Conservation (phyloP, 2,329 filamentous ascomycete genomes). For the Colletotrichum sp. region DNA sequence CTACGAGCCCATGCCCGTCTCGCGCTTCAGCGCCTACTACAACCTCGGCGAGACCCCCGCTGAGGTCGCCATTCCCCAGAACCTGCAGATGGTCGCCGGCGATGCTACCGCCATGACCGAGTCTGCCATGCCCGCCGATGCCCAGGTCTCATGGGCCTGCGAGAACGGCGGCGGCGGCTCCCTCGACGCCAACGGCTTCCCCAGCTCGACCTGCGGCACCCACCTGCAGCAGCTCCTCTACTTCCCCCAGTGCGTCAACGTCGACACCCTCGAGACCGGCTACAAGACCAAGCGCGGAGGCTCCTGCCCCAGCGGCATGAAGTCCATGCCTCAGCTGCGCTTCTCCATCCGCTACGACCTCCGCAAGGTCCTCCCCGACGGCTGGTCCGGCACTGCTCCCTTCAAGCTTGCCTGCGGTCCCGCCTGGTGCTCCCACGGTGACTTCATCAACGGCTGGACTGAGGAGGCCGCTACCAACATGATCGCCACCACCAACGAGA, state of each 20-base stretch:
- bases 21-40: slow-evolving; percentile 53
- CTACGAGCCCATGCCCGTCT: slow-evolving; percentile 35
- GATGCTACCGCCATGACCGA: slow-evolving; percentile 46
- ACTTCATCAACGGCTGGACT: slow-evolving; percentile 56
- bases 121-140: slow-evolving; percentile 28
- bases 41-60: slow-evolving; percentile 40
- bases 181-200: slow-evolving; percentile 68
- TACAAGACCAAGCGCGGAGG: slow-evolving; percentile 32
- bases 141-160: slow-evolving; percentile 31
- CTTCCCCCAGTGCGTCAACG: slow-evolving; percentile 29
- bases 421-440: slow-evolving; percentile 49
- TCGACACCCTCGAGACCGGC: slow-evolving; percentile 26
- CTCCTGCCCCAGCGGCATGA: slow-evolving; percentile 48
- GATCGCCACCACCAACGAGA: slow-evolving; percentile 38
- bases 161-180: slow-evolving; percentile 30
- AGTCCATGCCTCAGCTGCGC: slow-evolving; percentile 50
- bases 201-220: slow-evolving; percentile 69
- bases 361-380: slow-evolving; percentile 44
- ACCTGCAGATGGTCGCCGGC: slow-evolving; percentile 46
- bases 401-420: slow-evolving; percentile 46
- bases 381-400: slow-evolving; percentile 48
- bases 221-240: slow-evolving; percentile 57
- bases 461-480: slow-evolving; percentile 45
- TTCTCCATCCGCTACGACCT: slow-evolving; percentile 54
- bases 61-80: slow-evolving; percentile 50